A percentile compares a stretch with the other conserved stretches of the same genome.
Conservation (phyloP, 2,329 filamentous ascomycete genomes). For the Penicillium sp. region DNA sequence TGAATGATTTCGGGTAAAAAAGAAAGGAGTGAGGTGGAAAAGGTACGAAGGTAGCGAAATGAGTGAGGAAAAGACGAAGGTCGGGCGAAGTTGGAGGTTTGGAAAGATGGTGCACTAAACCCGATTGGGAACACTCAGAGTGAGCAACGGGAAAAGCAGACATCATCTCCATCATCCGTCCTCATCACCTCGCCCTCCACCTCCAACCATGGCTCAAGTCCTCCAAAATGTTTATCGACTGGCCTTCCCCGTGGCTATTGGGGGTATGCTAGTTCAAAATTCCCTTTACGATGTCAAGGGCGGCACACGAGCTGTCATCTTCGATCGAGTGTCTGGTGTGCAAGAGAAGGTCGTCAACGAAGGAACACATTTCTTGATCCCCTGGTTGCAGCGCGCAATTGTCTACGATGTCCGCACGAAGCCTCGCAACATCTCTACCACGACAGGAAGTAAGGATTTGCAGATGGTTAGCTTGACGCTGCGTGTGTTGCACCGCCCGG, state of each 20-base stretch:
- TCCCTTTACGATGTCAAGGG: constrained; percentile 97
- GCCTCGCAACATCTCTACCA: constrained; percentile 95
- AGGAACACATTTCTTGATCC: constrained; percentile 93
- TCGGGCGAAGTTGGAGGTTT: constrained; percentile 36
- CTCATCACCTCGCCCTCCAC: constrained; percentile 16
- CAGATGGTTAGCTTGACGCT: constrained; percentile 99
- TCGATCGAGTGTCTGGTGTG: constrained; percentile 88
- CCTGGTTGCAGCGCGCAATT: constrained; percentile 93
- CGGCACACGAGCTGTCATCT: constrained; percentile 93
- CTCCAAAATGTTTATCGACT: constrained; percentile 39
- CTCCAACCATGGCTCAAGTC: constrained; percentile 46
- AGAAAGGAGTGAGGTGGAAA: constrained; percentile 15
- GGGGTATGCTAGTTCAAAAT: constrained; percentile 66
- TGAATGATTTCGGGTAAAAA: constrained; percentile 25
- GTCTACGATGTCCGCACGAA: constrained; percentile 97
- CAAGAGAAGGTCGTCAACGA: constrained; percentile 92
- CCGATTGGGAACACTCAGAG: constrained; percentile 27
- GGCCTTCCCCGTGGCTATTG: constrained; percentile 72
- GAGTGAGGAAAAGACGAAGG: constrained; percentile 29
- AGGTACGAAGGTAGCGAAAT: constrained; percentile 17
- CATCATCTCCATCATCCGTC: constrained; percentile 33
- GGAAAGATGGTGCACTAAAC: constrained; percentile 34
- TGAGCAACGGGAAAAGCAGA: constrained; percentile 36
- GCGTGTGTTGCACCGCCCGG: constrained; percentile 89
- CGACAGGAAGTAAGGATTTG: constrained; percentile 96